These are phyloP conservation scores for Rhizomucor miehei DNA, from an alignment of 371 early-diverging fungal species.

Conservation along the genomic window DNA sequence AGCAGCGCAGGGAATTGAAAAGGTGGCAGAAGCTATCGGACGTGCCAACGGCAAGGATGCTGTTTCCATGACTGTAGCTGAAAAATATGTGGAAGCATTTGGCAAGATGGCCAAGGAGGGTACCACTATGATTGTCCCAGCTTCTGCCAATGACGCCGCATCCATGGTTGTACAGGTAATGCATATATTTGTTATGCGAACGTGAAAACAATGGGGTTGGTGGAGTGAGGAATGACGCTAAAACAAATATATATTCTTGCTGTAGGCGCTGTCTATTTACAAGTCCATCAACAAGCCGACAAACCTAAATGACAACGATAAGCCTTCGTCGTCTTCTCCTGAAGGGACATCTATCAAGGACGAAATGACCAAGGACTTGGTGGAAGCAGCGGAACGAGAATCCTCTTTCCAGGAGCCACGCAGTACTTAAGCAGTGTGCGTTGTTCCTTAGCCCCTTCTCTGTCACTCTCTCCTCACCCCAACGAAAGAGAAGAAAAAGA, in stretches of 20 bases:
- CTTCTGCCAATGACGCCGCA: conserved; percentile 77
- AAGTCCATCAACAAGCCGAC: conserved; percentile 48
- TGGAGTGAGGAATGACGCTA: background rate
- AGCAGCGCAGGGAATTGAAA: conserved; percentile 77
- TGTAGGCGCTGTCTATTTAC: conserved; percentile 51
- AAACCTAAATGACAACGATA: background rate
- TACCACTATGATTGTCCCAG: conserved; percentile 92
- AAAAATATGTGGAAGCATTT: conserved; percentile 96
- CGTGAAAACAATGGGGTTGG: no score
- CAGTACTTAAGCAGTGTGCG: background rate
- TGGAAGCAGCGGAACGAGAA: conserved; percentile 26
- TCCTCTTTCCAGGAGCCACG: conserved; percentile 23
- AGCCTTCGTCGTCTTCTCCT: background rate
- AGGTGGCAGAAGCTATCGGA: conserved; percentile 78
- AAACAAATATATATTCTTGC: no score
- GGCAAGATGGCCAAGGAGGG: conserved; percentile 89
- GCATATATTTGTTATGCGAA: background rate
- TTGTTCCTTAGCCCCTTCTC: no score
- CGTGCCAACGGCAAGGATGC: conserved; percentile 77
- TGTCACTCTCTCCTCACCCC: no score
- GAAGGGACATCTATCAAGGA: conserved; percentile 22
- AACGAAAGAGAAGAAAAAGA: no score
- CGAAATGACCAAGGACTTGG: conserved; percentile 31
- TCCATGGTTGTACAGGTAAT: conserved; percentile 81
- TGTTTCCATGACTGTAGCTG: conserved; percentile 92